A percentile compares a stretch with the other conserved stretches of the same genome.
These are phyloP conservation scores for Sordaria brevicollis DNA, from an alignment of 495 filamentous ascomycete species.

Conservation along the genomic window DNA sequence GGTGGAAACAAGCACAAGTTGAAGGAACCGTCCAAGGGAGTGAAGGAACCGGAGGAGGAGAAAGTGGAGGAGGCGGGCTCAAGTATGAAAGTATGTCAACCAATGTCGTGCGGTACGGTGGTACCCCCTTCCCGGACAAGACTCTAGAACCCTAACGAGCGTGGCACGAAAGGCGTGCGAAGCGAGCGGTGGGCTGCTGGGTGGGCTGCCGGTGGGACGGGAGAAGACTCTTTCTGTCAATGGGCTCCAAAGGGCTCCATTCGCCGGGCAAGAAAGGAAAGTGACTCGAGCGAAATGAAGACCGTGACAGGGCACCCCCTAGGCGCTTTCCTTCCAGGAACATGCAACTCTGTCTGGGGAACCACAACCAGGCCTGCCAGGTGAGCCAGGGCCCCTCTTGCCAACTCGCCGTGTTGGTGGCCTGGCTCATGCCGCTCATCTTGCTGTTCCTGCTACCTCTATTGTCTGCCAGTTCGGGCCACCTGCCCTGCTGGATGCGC, in stretches of 20 bases:
- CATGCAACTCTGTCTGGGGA: neutral
- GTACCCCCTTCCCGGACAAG: neutral
- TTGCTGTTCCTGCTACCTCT: no score
- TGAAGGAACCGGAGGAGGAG: slow-evolving; percentile 14
- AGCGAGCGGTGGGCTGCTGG: neutral
- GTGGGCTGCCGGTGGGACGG: neutral
- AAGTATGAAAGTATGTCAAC: neutral
- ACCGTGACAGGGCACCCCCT: neutral
- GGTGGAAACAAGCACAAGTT: slow-evolving; percentile 19
- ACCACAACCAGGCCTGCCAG: slow-evolving; percentile 1
- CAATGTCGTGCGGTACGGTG: neutral
- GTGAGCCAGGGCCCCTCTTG: no score
- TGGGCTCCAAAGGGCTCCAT: neutral
- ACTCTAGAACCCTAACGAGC: slow-evolving; percentile 8
- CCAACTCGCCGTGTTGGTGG: neutral
- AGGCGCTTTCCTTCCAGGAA: neutral
- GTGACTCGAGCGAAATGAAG: neutral
- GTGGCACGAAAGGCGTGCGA: slow-evolving; percentile 6
- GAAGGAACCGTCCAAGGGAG: slow-evolving; percentile 19
- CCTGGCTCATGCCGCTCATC: no score
- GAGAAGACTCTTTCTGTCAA: neutral
- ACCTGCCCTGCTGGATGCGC: neutral
- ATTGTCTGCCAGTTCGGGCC: neutral
- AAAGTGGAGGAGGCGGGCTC: slow-evolving; percentile 2
- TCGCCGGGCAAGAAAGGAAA: neutral